Percentiles rank a stretch among this genome's conserved stretches.
phyloP scores from a whole-genome alignment of 1,284 basidiomycete species.

The Naganishia cerealis region DNA sequence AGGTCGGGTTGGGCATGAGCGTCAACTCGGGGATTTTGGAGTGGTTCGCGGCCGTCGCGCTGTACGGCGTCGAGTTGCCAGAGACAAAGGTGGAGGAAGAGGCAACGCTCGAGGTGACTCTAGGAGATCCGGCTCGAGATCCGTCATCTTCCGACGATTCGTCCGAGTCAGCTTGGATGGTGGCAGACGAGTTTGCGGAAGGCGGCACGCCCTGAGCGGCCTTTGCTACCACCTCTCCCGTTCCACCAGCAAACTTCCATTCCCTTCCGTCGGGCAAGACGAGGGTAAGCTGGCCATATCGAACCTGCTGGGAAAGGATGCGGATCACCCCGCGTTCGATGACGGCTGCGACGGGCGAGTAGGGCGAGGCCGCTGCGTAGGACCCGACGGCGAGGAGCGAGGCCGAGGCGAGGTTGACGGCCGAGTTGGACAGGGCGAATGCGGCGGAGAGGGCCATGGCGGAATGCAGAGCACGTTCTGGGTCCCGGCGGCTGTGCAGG shows the following conservation, averaged over 20 bases:
- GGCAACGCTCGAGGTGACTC: constrained; percentile 7
- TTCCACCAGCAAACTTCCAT: constrained; percentile 16
- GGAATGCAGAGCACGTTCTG: background rate
- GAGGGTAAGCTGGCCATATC: constrained; percentile 25
- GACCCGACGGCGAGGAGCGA: constrained; percentile 19
- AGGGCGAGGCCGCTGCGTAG: constrained; percentile 1
- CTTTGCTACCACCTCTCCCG: background rate
- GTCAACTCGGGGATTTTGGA: constrained; percentile 10
- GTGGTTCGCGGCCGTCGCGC: background rate
- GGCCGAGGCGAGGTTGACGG: constrained; percentile 19
- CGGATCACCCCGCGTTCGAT: constrained; percentile 1
- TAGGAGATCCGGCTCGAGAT: background rate
- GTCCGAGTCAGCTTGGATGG: background rate
- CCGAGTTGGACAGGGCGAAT: constrained; percentile 14
- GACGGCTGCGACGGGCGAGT: constrained; percentile 6
- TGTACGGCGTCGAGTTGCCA: background rate
- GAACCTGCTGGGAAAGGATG: constrained; percentile 24
- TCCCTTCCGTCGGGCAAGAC: constrained; percentile 27
- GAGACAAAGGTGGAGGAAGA: constrained; percentile 16
- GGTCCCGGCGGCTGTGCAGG: too few species aligned
- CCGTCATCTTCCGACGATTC: constrained; percentile 12
- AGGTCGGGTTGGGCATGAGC: background rate
- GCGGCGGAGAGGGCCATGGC: constrained; percentile 16
- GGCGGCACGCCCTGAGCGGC: background rate
- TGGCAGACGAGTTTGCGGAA: background rate